A percentile compares a stretch with the other conserved stretches of the same genome.
Conservation (phyloP, 345 rosid species). For the Euphorbia lathyris region DNA sequence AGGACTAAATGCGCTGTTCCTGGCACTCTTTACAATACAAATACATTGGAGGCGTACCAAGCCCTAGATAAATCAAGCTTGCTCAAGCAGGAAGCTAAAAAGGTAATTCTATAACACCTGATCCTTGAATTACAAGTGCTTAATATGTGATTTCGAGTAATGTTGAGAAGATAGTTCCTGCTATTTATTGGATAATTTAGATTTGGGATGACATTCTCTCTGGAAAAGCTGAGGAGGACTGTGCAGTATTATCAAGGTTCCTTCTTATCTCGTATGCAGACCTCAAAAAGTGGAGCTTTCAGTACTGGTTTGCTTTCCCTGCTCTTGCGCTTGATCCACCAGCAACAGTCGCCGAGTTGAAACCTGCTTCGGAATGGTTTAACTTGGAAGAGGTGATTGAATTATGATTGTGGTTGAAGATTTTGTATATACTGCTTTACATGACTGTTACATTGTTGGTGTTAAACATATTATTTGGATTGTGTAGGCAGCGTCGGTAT, state of each 20-base stretch:
- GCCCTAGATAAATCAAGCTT: slow-evolving; percentile 60
- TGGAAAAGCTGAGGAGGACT: slow-evolving; percentile 71
- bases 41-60: slow-evolving; percentile 69
- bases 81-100: slow-evolving; percentile 63
- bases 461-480: background rate
- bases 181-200: slow-evolving; percentile 33
- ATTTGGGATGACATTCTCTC: slow-evolving; percentile 88
- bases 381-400: slow-evolving; percentile 56
- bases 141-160: background rate
- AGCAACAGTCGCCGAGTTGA: slow-evolving; percentile 58
- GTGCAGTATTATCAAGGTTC: slow-evolving; percentile 61
- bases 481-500: slow-evolving; percentile 64
- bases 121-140: background rate
- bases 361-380: slow-evolving; percentile 74
- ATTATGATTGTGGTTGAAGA: slow-evolving; percentile 11
- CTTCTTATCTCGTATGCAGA: slow-evolving; percentile 86
- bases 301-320: slow-evolving; percentile 90
- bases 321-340: slow-evolving; percentile 86
- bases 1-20: slow-evolving; percentile 80
- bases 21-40: slow-evolving; percentile 71
- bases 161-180: background rate
- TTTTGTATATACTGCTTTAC: background rate
- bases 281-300: slow-evolving; percentile 85
- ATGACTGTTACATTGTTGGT: slow-evolving; percentile 6
- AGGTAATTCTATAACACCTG: slow-evolving; percentile 39